phyloP scores from a whole-genome alignment of 306 rosid genomes.

The Leucaena leucocephala region DNA sequence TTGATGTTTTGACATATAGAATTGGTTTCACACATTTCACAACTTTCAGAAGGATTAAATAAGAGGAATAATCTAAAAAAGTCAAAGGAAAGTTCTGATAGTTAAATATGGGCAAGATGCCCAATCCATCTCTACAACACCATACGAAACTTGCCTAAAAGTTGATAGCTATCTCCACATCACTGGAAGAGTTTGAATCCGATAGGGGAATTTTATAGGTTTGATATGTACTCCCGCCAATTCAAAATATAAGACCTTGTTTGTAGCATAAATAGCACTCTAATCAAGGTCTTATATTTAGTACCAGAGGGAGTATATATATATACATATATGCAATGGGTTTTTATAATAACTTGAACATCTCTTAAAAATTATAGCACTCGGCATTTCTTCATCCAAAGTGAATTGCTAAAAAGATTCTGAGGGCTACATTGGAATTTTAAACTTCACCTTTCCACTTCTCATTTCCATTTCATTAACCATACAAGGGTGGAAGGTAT shows the following conservation, averaged over 20 bases:
- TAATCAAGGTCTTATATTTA: no score
- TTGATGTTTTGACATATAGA: slow-evolving; percentile 11
- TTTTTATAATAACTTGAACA: not conserved
- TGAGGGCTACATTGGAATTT: not conserved
- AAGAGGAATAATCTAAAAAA: not conserved
- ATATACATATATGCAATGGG: no score
- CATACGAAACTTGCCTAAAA: no score
- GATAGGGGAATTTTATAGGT: not conserved
- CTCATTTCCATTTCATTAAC: not conserved
- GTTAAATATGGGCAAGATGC: not conserved
- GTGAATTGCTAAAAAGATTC: not conserved
- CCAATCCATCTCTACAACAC: not conserved
- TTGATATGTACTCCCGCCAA: not conserved
- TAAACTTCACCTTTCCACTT: not conserved
- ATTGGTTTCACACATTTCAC: not conserved
- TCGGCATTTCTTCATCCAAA: not conserved
- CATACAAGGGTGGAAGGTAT: not conserved
- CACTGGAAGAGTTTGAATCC: not conserved
- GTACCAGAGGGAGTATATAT: no score
- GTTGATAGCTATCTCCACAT: no score
- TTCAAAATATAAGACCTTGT: no score
- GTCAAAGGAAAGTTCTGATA: not conserved
- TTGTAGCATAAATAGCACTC: no score
- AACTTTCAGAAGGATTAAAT: not conserved
- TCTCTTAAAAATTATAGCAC: not conserved